These are phyloP conservation scores for Wickerhamiella sorbophila DNA, from an alignment of 805 yeast species.

Conservation along the genomic window DNA sequence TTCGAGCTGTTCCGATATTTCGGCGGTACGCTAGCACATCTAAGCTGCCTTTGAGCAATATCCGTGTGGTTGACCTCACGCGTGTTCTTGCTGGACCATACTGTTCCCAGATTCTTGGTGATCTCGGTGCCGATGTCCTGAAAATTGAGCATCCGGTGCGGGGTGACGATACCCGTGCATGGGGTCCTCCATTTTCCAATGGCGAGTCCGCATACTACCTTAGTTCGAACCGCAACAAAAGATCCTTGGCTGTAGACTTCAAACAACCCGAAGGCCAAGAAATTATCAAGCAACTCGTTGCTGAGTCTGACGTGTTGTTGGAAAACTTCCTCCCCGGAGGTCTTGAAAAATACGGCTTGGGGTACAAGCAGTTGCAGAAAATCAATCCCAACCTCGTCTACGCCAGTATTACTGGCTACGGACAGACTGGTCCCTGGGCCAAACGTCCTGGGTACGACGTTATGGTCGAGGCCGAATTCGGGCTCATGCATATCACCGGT, in stretches of 20 bases:
- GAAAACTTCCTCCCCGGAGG: constrained; percentile 30
- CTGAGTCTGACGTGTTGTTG: constrained; percentile 25
- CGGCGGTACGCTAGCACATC: no score
- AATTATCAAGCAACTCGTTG: constrained; percentile 21
- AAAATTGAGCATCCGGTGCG: constrained; percentile 30
- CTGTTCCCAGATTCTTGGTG: constrained; percentile 29
- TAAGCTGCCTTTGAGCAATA: constrained; percentile 23
- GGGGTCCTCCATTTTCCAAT: constrained; percentile 33
- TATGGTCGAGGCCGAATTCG: constrained; percentile 34
- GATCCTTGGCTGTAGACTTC: constrained; percentile 27
- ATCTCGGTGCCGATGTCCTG: constrained; percentile 31
- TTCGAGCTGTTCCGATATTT: no score
- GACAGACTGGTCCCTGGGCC: constrained; percentile 30
- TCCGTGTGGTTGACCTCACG: constrained; percentile 27
- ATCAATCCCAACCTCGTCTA: constrained; percentile 24
- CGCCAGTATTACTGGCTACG: constrained; percentile 30
- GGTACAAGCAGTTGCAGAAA: constrained; percentile 20
- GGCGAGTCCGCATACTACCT: constrained; percentile 29
- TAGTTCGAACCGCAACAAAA: constrained; percentile 28
- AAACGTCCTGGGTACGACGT: constrained; percentile 31
- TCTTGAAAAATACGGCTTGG: constrained; percentile 26
- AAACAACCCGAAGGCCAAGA: constrained; percentile 24
- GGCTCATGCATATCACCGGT: constrained; percentile 33
- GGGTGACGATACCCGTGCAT: constrained; percentile 31
- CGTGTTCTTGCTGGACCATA: constrained; percentile 33